phyloP scores from a whole-genome alignment of 371 early-diverging fungal species.

The Mortierella sp. region DNA sequence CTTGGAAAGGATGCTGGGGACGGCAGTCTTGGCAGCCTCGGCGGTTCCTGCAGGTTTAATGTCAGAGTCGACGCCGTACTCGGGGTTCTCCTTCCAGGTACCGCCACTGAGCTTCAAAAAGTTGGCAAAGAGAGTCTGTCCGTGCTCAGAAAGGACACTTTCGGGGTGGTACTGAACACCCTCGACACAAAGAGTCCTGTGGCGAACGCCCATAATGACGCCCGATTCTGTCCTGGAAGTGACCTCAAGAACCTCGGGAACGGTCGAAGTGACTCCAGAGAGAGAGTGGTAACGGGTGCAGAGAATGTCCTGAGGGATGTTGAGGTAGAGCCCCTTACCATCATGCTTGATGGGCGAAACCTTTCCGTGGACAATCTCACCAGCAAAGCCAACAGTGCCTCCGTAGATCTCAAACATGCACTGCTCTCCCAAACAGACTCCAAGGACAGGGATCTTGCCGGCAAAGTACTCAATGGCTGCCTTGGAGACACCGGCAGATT shows the following conservation, averaged over 20 bases:
- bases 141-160: slow-evolving; percentile 93
- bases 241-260: slow-evolving; percentile 88
- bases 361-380: slow-evolving; percentile 97
- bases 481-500: slow-evolving; percentile 92
- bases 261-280: slow-evolving; percentile 86
- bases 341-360: slow-evolving; percentile 91
- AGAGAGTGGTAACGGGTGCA: slow-evolving; percentile 97
- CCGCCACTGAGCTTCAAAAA: slow-evolving; percentile 91
- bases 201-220: slow-evolving; percentile 95
- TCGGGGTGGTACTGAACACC: slow-evolving; percentile 99
- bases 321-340: slow-evolving; percentile 87
- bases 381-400: slow-evolving; percentile 91
- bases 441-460: slow-evolving; percentile 96
- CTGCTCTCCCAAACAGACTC: slow-evolving; percentile 97
- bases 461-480: slow-evolving; percentile 88
- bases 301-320: slow-evolving; percentile 85
- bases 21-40: slow-evolving; percentile 44
- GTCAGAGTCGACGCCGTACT: slow-evolving; percentile 61
- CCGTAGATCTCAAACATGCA: slow-evolving; percentile 96
- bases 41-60: slow-evolving; percentile 43
- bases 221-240: slow-evolving; percentile 91
- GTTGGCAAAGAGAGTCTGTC: slow-evolving; percentile 87
- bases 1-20: slow-evolving; percentile 72
- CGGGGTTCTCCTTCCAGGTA: slow-evolving; percentile 85
- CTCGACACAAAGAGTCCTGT: slow-evolving; percentile 89